A percentile compares a stretch with the other conserved stretches of the same genome.
Evolutionary conservation across 2,329 filamentous ascomycete genomes (phyloP).

Genomic region (Parafenestella ontariensis): DNA sequence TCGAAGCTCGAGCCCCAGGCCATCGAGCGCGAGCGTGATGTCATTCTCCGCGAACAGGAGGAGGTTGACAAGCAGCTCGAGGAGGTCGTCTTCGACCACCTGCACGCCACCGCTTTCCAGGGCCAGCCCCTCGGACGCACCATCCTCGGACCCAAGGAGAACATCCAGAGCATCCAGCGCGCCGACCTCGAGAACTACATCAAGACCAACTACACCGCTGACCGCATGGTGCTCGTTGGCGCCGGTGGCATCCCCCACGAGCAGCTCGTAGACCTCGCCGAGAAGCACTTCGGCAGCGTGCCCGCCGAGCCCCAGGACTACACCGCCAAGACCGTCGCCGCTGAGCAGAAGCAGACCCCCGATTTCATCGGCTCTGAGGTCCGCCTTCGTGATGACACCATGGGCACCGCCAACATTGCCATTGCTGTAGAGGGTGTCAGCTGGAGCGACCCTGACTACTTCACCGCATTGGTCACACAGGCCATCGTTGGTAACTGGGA

Average conservation of each 20-base stretch:
- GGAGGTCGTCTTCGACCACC: constrained; percentile 98
- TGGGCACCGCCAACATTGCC: constrained; percentile 95
- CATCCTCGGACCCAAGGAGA: constrained; percentile 96
- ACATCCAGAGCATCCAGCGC: constrained; percentile 95
- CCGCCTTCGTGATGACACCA: constrained; percentile 92
- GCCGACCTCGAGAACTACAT: constrained; percentile 94
- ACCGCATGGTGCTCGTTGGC: constrained; percentile 98
- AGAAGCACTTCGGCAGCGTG: constrained; percentile 89
- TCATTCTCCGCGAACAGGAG: constrained; percentile 97
- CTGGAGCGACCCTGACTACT: constrained; percentile 99
- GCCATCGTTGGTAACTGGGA: constrained; percentile 99
- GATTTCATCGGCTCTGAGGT: constrained; percentile 98
- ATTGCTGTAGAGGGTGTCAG: constrained; percentile 99
- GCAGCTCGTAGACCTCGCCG: constrained; percentile 91
- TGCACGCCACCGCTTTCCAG: constrained; percentile 98
- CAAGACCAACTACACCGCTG: constrained; percentile 99
- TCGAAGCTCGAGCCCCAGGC: constrained; percentile 93
- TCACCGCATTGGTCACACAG: constrained; percentile 95
- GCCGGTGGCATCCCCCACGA: constrained; percentile 93
- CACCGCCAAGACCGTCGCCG: constrained; percentile 73
- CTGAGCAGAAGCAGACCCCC: constrained; percentile 82
- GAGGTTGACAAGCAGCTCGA: constrained; percentile 99
- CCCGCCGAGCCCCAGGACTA: constrained; percentile 77
- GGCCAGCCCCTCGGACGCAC: constrained; percentile 95
- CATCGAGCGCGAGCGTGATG: constrained; percentile 97